A percentile compares a stretch with the other conserved stretches of the same genome.
These are phyloP conservation scores for Lactarius sp. DNA, from an alignment of 768 basidiomycete genomes.

Conservation along the genomic window DNA sequence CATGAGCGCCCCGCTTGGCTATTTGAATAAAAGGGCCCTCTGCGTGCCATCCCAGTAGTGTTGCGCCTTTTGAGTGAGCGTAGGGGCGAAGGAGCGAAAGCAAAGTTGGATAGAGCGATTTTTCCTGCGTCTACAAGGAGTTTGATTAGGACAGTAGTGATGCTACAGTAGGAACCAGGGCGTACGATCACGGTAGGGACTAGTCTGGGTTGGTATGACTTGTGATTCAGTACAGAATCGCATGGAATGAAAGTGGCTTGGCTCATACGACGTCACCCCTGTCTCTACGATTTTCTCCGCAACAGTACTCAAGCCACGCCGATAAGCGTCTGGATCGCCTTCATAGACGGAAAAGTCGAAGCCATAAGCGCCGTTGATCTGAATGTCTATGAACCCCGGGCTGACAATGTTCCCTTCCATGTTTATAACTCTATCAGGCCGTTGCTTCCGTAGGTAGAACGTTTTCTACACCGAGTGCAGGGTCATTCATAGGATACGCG, in stretches of 20 bases:
- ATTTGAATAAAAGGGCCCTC: slow-evolving; percentile 87
- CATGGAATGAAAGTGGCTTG: slow-evolving; percentile 20
- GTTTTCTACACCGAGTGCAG: slow-evolving; percentile 46
- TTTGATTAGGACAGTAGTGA: neutral
- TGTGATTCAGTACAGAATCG: slow-evolving; percentile 1
- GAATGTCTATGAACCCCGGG: slow-evolving; percentile 82
- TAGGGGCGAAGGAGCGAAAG: slow-evolving; percentile 64
- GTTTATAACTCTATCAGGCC: slow-evolving; percentile 63
- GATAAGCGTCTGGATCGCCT: slow-evolving; percentile 62
- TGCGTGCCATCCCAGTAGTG: slow-evolving; percentile 82
- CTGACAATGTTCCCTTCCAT: slow-evolving; percentile 76
- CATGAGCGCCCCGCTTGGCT: slow-evolving; percentile 81
- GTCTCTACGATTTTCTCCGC: slow-evolving; percentile 79
- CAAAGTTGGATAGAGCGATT: slow-evolving; percentile 65
- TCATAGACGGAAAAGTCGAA: slow-evolving; percentile 86
- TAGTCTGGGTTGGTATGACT: slow-evolving; percentile 21
- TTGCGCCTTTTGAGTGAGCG: slow-evolving; percentile 58
- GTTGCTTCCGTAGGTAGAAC: slow-evolving; percentile 56
- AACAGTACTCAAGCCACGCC: slow-evolving; percentile 59
- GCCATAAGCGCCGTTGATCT: slow-evolving; percentile 86
- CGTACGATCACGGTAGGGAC: slow-evolving; percentile 55
- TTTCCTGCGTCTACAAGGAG: slow-evolving; percentile 63
- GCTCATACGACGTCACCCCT: slow-evolving; percentile 82
- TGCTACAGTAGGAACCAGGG: slow-evolving; percentile 2
- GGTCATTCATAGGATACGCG: slow-evolving; percentile 2